Evolutionary conservation across 306 rosid genomes (phyloP).

Genomic region (Alnus rubra): DNA sequence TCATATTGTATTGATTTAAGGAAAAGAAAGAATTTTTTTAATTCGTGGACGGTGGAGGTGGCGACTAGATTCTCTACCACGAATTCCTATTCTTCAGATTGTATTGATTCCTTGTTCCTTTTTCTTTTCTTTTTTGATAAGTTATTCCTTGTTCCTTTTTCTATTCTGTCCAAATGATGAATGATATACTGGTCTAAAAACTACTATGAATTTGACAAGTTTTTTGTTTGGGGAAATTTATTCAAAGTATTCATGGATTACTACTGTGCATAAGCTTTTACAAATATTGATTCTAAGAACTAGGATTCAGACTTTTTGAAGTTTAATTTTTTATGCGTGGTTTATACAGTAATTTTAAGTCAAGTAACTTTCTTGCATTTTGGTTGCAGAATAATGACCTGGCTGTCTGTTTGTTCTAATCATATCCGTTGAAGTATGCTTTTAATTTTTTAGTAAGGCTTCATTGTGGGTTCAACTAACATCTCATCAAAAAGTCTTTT

Average conservation of each 20-base stretch:
- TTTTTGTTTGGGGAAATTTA: not conserved
- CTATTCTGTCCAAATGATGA: not conserved
- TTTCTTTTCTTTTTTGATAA: not conserved
- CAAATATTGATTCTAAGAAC: not conserved
- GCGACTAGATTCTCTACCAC: not conserved
- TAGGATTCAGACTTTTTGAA: not conserved
- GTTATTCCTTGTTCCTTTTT: not conserved
- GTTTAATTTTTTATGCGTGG: slow-evolving; percentile 12
- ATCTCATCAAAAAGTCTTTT: slow-evolving; percentile 27
- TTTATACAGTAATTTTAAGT: slow-evolving; percentile 10
- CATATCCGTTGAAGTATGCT: not conserved
- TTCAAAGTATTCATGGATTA: not conserved
- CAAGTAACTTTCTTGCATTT: not conserved
- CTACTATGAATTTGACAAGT: not conserved
- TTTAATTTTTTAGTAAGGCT: not conserved
- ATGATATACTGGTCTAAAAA: not conserved
- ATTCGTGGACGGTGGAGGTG: not conserved
- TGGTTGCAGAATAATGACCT: not conserved
- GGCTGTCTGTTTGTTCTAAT: slow-evolving; percentile 2
- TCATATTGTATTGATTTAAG: too few species aligned
- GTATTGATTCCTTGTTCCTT: not conserved
- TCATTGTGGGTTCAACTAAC: not conserved
- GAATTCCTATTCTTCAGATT: too few species aligned
- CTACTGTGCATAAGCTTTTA: not conserved
- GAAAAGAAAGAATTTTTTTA: too few species aligned